These are phyloP conservation scores for Metschnikowia rubicola DNA, from an alignment of 805 yeast species.

Conservation along the genomic window DNA sequence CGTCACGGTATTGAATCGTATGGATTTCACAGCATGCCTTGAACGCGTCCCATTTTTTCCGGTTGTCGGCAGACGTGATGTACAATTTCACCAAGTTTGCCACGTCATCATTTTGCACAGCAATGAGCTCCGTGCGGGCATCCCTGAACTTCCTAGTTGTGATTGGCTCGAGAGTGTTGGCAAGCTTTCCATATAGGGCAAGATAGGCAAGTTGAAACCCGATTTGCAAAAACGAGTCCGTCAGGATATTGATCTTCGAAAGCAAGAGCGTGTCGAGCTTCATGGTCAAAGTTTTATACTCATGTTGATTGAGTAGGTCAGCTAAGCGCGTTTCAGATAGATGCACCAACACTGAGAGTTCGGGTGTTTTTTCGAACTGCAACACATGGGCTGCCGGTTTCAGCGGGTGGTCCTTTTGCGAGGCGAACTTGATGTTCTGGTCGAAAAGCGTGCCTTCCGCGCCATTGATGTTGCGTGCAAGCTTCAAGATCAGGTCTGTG, in stretches of 20 bases:
- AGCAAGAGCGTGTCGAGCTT: slow-evolving; percentile 36
- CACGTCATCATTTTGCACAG: slow-evolving; percentile 56
- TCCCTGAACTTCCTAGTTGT: slow-evolving; percentile 67
- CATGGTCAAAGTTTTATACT: slow-evolving; percentile 42
- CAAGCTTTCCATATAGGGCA: slow-evolving; percentile 51
- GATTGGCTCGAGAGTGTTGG: slow-evolving; percentile 52
- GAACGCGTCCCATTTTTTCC: slow-evolving; percentile 49
- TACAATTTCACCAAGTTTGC: slow-evolving; percentile 56
- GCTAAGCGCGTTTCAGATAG: slow-evolving; percentile 57
- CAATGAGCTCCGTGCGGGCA: slow-evolving; percentile 66
- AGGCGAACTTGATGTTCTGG: slow-evolving; percentile 31
- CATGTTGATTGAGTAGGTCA: slow-evolving; percentile 56
- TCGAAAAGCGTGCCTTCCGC: slow-evolving; percentile 52
- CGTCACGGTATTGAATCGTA: slow-evolving; percentile 43
- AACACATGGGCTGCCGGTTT: slow-evolving; percentile 35
- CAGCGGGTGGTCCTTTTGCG: slow-evolving; percentile 31
- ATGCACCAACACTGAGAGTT: slow-evolving; percentile 46
- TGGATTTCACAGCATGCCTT: slow-evolving; percentile 52
- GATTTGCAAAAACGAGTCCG: slow-evolving; percentile 52
- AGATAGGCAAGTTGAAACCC: slow-evolving; percentile 52
- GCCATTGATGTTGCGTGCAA: slow-evolving; percentile 58
- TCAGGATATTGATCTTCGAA: slow-evolving; percentile 39
- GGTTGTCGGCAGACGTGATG: slow-evolving; percentile 50
- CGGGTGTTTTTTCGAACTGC: slow-evolving; percentile 42
- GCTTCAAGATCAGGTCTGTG: slow-evolving; percentile 53